Conservation (phyloP, 768 basidiomycete genomes). For the Leccinum subgranulosum region DNA sequence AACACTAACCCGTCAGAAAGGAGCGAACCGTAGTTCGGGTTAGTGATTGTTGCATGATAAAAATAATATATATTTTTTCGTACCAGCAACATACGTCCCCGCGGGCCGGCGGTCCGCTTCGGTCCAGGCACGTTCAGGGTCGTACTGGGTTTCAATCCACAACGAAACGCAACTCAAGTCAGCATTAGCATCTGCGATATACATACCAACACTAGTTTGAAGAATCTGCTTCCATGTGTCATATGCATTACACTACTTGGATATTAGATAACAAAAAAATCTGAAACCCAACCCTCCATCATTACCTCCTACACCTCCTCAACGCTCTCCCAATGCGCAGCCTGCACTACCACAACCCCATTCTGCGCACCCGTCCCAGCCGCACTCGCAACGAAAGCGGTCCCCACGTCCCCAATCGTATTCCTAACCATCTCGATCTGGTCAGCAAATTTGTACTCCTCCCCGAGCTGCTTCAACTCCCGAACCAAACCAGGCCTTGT, state of each 20-base stretch:
- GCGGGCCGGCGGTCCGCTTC: not conserved
- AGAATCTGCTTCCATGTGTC: too few relatives aligned
- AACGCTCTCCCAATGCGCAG: constrained; percentile 35
- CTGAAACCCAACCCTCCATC: not conserved
- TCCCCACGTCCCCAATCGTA: constrained; percentile 83
- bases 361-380: constrained; percentile 51
- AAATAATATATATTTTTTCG: too few relatives aligned
- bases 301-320: constrained; percentile 1
- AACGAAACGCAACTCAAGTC: not conserved
- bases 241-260: not conserved
- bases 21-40: not conserved
- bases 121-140: too few relatives aligned
- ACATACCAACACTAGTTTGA: too few relatives aligned
- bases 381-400: constrained; percentile 61
- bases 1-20: not conserved
- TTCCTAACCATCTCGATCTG: constrained; percentile 48
- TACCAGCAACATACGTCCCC: not conserved
- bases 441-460: constrained; percentile 22
- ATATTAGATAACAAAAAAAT: not conserved
- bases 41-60: not conserved
- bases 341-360: constrained; percentile 67
- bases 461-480: constrained; percentile 55
- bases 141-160: too few relatives aligned
- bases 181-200: not conserved
- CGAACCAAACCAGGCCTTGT: constrained; percentile 53